A percentile compares a stretch with the other conserved stretches of the same genome.
Evolutionary conservation across 148 eudicot species (phyloP).

Genomic region (Bassia scoparia): DNA sequence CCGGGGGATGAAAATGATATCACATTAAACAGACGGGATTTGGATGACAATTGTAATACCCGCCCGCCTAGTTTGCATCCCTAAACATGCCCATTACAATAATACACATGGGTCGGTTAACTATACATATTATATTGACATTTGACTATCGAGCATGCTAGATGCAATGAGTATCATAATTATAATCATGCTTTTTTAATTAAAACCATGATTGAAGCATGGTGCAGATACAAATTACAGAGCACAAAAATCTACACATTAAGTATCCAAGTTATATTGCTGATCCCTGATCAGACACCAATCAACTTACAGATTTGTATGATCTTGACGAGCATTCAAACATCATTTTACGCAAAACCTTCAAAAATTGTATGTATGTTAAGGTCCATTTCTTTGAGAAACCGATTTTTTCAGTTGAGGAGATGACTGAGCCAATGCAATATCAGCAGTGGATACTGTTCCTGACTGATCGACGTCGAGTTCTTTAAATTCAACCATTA

Average conservation of each 20-base stretch:
- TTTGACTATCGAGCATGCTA: background rate
- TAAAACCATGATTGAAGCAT: too few relatives aligned
- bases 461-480: slow-evolving; percentile 83
- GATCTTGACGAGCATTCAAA: background rate
- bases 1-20: too few relatives aligned
- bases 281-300: background rate
- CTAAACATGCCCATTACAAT: background rate
- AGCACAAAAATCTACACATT: background rate
- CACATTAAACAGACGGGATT: too few relatives aligned
- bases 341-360: background rate
- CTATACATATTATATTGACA: background rate
- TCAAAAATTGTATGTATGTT: background rate
- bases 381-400: background rate
- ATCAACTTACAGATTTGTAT: background rate
- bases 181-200: background rate
- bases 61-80: too few relatives aligned
- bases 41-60: too few relatives aligned
- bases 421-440: slow-evolving; percentile 55
- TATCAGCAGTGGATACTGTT: slow-evolving; percentile 52
- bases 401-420: background rate
- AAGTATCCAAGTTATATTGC: background rate
- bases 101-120: too few relatives aligned
- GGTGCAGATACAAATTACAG: background rate
- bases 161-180: background rate
- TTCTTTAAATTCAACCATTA: slow-evolving; percentile 59